Percentiles rank a stretch among this genome's conserved stretches.
Conservation (phyloP, 2,329 filamentous ascomycete species). For the Beauveria pseudobassiana region DNA sequence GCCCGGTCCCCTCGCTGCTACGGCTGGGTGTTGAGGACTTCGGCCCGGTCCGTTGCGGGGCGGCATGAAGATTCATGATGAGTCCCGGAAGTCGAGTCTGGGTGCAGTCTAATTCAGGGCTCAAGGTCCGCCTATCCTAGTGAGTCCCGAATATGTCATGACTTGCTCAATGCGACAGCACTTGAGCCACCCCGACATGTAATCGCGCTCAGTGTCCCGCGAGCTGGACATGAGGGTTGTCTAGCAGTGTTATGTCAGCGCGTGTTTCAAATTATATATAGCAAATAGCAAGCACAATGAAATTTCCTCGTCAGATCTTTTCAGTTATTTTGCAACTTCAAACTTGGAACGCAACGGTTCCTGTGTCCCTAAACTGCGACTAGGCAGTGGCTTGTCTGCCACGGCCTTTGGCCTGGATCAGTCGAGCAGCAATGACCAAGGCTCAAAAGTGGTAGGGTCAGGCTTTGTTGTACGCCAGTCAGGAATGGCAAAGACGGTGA, state of each 20-base stretch:
- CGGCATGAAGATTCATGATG: background rate
- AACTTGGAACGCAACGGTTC: slow-evolving; percentile 44
- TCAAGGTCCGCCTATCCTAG: background rate
- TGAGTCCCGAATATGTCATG: background rate
- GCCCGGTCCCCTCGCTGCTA: background rate
- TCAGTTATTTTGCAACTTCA: slow-evolving; percentile 54
- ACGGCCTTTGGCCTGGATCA: slow-evolving; percentile 52
- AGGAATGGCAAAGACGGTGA: background rate
- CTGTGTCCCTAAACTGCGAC: slow-evolving; percentile 14
- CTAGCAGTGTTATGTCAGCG: background rate
- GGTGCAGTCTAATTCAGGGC: background rate
- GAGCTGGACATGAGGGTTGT: background rate
- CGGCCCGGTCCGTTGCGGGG: background rate
- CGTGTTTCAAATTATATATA: background rate
- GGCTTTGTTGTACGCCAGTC: background rate
- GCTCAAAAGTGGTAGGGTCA: slow-evolving; percentile 41
- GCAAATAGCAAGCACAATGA: background rate
- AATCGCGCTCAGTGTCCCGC: background rate
- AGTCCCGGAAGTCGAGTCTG: background rate
- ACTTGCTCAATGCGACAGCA: background rate
- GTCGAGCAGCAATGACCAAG: slow-evolving; percentile 36
- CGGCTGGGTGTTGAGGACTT: background rate
- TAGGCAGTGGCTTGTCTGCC: slow-evolving; percentile 35
- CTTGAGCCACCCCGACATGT: background rate
- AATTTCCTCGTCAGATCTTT: slow-evolving; percentile 59